Percentiles rank a stretch among this genome's conserved stretches.
These are phyloP conservation scores for Fusarium nygamai DNA, from an alignment of 2,329 filamentous ascomycete genomes.

Conservation along the genomic window DNA sequence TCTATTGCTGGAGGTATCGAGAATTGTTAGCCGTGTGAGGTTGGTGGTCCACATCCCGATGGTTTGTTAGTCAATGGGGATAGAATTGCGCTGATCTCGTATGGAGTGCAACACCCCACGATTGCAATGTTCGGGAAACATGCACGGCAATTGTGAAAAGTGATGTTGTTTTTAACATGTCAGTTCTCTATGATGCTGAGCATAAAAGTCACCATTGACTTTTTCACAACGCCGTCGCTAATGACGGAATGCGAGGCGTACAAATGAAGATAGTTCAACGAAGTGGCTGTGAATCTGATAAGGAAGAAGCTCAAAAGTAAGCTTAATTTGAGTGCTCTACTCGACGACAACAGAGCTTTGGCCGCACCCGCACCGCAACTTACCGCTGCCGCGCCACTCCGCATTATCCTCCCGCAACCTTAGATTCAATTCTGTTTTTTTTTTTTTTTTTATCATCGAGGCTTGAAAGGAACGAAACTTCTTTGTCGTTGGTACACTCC, in stretches of 20 bases:
- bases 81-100: conserved; percentile 19
- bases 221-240: not conserved
- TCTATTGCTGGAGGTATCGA: not conserved
- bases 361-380: not conserved
- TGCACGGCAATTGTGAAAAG: conserved; percentile 21
- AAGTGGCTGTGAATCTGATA: not conserved
- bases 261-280: not conserved
- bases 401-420: not conserved
- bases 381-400: not conserved
- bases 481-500: not conserved
- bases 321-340: conserved; percentile 1
- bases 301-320: conserved; percentile 24
- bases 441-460: too few relatives aligned
- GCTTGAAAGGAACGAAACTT: not conserved
- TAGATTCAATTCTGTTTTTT: too few relatives aligned
- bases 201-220: not conserved
- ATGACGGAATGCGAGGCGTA: not conserved
- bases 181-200: not conserved
- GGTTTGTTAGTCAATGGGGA: conserved; percentile 1
- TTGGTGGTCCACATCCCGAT: conserved; percentile 12
- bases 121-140: conserved; percentile 5
- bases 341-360: not conserved
- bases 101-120: conserved; percentile 18
- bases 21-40: not conserved
- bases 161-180: not conserved